Conservation (phyloP, 495 filamentous ascomycete species). For the Hypoxylon cercidicola region DNA sequence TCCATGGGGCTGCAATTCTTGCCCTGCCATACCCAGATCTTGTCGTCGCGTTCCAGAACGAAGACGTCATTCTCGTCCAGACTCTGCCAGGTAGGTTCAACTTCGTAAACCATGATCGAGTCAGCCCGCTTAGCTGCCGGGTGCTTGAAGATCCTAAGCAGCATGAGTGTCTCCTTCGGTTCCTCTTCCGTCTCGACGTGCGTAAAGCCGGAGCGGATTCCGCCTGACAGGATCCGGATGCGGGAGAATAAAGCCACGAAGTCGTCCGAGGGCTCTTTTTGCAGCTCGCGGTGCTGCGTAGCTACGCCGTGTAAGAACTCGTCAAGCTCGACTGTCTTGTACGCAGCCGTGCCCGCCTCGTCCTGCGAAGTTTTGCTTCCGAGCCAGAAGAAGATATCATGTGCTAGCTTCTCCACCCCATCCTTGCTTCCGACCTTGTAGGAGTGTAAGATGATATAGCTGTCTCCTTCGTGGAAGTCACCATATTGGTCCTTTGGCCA, state of each 20-base stretch:
- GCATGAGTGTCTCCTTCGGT: slow-evolving; percentile 54
- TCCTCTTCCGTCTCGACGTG: slow-evolving; percentile 62
- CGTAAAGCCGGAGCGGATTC: slow-evolving; percentile 67
- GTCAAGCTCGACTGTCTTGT: slow-evolving; percentile 73
- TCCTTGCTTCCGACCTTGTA: slow-evolving; percentile 59
- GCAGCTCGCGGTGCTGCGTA: slow-evolving; percentile 68
- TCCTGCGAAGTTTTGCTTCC: slow-evolving; percentile 69
- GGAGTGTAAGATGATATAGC: slow-evolving; percentile 69
- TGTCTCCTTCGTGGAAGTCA: slow-evolving; percentile 70
- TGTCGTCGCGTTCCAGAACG: slow-evolving; percentile 66
- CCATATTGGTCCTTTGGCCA: slow-evolving; percentile 65
- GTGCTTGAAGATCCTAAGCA: slow-evolving; percentile 69
- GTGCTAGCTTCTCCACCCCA: slow-evolving; percentile 56
- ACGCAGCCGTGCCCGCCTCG: slow-evolving; percentile 71
- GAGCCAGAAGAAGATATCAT: slow-evolving; percentile 72
- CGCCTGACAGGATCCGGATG: slow-evolving; percentile 64
- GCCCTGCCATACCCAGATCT: slow-evolving; percentile 75
- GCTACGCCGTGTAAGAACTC: slow-evolving; percentile 69
- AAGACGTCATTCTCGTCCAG: slow-evolving; percentile 72
- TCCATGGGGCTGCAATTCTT: slow-evolving; percentile 71
- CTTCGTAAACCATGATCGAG: slow-evolving; percentile 67
- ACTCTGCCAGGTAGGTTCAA: slow-evolving; percentile 68
- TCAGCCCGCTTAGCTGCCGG: slow-evolving; percentile 53
- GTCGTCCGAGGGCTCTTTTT: slow-evolving; percentile 64
- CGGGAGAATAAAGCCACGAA: slow-evolving; percentile 68